phyloP scores from a whole-genome alignment of 225 moss, liverwort and hornwort species.

The Sphagnum contortum region DNA sequence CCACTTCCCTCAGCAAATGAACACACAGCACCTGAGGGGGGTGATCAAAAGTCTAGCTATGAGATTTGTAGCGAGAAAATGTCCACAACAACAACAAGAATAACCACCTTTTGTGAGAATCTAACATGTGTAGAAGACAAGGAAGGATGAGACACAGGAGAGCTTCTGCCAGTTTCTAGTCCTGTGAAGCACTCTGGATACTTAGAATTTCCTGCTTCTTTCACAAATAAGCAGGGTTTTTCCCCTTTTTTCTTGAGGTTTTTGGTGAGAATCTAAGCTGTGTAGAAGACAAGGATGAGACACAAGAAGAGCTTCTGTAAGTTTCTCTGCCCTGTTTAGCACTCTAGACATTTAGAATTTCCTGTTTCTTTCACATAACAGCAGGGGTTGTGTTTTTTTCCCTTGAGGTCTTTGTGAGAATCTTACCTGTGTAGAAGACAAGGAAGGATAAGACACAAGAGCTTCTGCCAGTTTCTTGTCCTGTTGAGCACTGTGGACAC shows the following conservation, averaged over 20 bases:
- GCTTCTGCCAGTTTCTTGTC: slow-evolving; percentile 53
- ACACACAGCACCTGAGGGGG: slow-evolving; percentile 52
- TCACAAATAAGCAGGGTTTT: no score
- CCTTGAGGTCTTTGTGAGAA: slow-evolving; percentile 1
- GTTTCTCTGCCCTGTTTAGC: no score
- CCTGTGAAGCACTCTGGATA: no score
- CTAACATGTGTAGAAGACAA: neutral
- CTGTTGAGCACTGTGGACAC: slow-evolving; percentile 50
- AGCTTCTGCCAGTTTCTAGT: no score
- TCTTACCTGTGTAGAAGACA: slow-evolving; percentile 68
- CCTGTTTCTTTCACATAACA: neutral
- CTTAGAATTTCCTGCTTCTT: no score
- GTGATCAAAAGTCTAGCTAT: neutral
- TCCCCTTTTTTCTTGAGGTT: no score
- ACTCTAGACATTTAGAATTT: no score
- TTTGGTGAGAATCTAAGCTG: neutral
- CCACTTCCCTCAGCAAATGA: slow-evolving; percentile 63
- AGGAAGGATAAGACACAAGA: slow-evolving; percentile 27
- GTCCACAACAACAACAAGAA: neutral
- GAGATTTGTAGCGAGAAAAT: neutral
- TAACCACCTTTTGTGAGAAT: neutral
- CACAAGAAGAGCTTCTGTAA: neutral
- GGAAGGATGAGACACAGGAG: neutral
- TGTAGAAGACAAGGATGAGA: neutral
- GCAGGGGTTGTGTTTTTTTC: slow-evolving; percentile 3